These are phyloP conservation scores for Hansenula anomala DNA, from an alignment of 1,139 yeast species.

Conservation along the genomic window DNA sequence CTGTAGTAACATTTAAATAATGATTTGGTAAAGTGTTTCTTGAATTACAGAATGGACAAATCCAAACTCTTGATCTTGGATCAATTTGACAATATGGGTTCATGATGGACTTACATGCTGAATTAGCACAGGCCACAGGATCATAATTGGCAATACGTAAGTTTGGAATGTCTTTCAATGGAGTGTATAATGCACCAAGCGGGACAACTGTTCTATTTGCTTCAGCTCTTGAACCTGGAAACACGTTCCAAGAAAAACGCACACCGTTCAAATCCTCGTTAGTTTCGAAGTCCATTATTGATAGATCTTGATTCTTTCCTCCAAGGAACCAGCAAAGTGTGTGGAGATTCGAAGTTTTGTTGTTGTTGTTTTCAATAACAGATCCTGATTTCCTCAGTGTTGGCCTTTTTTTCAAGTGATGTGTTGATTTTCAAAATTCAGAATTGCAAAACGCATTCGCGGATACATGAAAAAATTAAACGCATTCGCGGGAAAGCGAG, in stretches of 20 bases:
- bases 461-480: no score
- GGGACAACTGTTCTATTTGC: slow-evolving; percentile 93
- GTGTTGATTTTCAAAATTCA: no score
- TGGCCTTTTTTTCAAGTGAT: slow-evolving; percentile 3
- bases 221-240: slow-evolving; percentile 87
- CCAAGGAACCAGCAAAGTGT: no score
- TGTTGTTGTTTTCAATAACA: neutral
- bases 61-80: slow-evolving; percentile 78
- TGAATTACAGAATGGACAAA: slow-evolving; percentile 80
- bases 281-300: slow-evolving; percentile 64
- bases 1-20: slow-evolving; percentile 79
- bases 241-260: slow-evolving; percentile 84
- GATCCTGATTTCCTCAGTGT: slow-evolving; percentile 1
- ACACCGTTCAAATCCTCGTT: slow-evolving; percentile 88
- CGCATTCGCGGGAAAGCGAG: no score
- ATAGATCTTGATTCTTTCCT: no score
- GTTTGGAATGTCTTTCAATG: slow-evolving; percentile 75
- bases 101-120: slow-evolving; percentile 78
- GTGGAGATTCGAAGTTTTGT: no score
- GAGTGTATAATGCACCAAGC: slow-evolving; percentile 90
- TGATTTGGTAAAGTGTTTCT: slow-evolving; percentile 89
- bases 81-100: slow-evolving; percentile 90
- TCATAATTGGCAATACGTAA: slow-evolving; percentile 82
- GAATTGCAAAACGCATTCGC: no score
- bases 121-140: slow-evolving; percentile 78